Percentiles rank a stretch among this genome's conserved stretches.
phyloP scores from a whole-genome alignment of 2,329 filamentous ascomycete genomes.

The Calonectria pseudoturangicola region DNA sequence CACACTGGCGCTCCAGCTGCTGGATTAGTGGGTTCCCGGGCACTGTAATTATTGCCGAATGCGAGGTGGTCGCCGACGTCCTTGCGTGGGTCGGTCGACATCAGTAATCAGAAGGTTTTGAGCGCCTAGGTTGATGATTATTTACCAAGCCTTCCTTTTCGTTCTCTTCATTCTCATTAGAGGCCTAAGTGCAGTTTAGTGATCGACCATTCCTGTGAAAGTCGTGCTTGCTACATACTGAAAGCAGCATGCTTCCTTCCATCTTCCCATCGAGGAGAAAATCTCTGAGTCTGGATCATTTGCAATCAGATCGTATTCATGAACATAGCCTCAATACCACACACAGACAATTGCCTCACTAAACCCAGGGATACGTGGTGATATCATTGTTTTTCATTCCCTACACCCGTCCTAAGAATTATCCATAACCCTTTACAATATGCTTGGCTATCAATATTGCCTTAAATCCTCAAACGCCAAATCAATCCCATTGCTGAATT shows the following conservation, averaged over 20 bases:
- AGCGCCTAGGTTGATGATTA: not conserved
- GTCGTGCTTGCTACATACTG: too few species aligned
- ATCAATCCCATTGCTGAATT: slow-evolving; percentile 33
- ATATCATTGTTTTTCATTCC: slow-evolving; percentile 3
- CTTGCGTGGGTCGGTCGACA: not conserved
- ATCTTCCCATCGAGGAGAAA: too few species aligned
- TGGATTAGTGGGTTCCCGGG: not conserved
- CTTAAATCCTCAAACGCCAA: slow-evolving; percentile 24
- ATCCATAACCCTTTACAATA: slow-evolving; percentile 22
- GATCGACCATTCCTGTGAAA: not conserved
- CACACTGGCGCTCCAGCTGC: slow-evolving; percentile 4
- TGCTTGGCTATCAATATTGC: slow-evolving; percentile 42
- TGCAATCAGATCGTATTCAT: too few species aligned
- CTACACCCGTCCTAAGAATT: slow-evolving; percentile 3
- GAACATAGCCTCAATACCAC: not conserved
- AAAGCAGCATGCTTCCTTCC: too few species aligned
- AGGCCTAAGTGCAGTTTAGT: too few species aligned
- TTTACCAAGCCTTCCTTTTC: not conserved
- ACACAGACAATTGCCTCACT: not conserved
- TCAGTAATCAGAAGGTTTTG: slow-evolving; percentile 11
- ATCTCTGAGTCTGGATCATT: too few species aligned
- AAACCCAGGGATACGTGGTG: too few species aligned
- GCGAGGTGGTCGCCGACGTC: slow-evolving; percentile 13
- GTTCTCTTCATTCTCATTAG: not conserved
- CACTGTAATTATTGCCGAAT: not conserved